Evolutionary conservation across 306 rosid genomes (phyloP).

Genomic region (Carpinus viminea): DNA sequence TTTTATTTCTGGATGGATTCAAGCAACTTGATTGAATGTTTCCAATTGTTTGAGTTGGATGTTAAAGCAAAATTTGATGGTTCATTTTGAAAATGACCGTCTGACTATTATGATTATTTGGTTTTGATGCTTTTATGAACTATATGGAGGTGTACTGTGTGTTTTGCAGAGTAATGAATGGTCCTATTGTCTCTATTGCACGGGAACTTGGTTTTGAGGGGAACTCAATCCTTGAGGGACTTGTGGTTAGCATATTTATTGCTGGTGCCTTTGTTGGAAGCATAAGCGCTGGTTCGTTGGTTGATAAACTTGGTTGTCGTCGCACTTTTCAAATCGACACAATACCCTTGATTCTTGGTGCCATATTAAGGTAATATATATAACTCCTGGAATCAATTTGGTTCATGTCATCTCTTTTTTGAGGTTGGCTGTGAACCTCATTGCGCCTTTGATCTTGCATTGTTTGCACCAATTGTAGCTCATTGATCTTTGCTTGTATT

Average conservation of each 20-base stretch:
- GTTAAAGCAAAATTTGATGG: slow-evolving; percentile 5
- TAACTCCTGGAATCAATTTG: background rate
- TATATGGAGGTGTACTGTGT: slow-evolving; percentile 21
- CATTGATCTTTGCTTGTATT: slow-evolving; percentile 6
- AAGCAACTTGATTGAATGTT: background rate
- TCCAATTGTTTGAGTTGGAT: background rate
- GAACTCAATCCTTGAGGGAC: slow-evolving; percentile 75
- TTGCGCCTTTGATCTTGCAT: slow-evolving; percentile 18
- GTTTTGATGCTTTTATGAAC: slow-evolving; percentile 7
- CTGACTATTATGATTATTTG: slow-evolving; percentile 1
- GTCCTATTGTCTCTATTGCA: slow-evolving; percentile 81
- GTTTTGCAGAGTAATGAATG: slow-evolving; percentile 77
- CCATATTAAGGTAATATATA: slow-evolving; percentile 58
- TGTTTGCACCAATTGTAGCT: slow-evolving; percentile 5
- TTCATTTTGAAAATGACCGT: background rate
- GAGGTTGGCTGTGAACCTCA: background rate
- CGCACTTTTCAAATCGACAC: slow-evolving; percentile 74
- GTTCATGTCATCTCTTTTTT: background rate
- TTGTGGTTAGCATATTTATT: slow-evolving; percentile 85
- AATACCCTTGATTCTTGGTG: slow-evolving; percentile 82
- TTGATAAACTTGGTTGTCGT: slow-evolving; percentile 83
- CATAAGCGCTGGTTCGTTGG: slow-evolving; percentile 63
- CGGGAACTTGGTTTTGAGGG: slow-evolving; percentile 88
- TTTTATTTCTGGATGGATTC: background rate
- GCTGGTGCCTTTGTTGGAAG: slow-evolving; percentile 93